A percentile compares a stretch with the other conserved stretches of the same genome.
Evolutionary conservation across 2,329 filamentous ascomycete genomes (phyloP).

Genomic region (Pseudogymnoascus sp.): DNA sequence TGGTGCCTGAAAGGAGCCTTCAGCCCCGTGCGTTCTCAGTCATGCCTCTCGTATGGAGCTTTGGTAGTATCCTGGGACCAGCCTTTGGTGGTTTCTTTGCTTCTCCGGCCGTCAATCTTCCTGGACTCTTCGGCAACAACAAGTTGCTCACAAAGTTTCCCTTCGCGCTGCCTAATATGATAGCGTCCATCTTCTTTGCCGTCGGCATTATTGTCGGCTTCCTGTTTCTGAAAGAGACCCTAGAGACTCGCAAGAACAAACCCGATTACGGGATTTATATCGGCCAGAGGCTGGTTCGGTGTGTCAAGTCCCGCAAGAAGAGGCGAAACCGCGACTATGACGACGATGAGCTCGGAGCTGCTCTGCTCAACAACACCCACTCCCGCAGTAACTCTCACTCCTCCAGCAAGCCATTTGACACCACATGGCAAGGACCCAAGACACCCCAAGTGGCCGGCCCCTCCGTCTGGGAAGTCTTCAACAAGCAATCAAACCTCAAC

Average conservation of each 20-base stretch:
- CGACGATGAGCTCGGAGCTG: constrained; percentile 51
- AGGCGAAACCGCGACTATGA: constrained; percentile 32
- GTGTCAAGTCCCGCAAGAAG: constrained; percentile 16
- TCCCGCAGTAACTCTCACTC: constrained; percentile 23
- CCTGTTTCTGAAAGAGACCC: constrained; percentile 80
- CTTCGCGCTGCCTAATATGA: constrained; percentile 77
- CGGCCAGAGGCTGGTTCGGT: constrained; percentile 57
- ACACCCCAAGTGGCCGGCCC: constrained; percentile 21
- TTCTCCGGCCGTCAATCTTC: constrained; percentile 69
- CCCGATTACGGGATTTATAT: constrained; percentile 71
- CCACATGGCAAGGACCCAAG: constrained; percentile 17
- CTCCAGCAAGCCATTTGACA: constrained; percentile 17
- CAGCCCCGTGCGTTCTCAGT: constrained; percentile 86
- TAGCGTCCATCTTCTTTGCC: constrained; percentile 69
- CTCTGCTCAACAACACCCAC: constrained; percentile 40
- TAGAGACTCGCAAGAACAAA: constrained; percentile 61
- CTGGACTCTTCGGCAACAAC: constrained; percentile 59
- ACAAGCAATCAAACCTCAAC: constrained; percentile 66
- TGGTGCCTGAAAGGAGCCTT: constrained; percentile 79
- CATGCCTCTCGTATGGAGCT: constrained; percentile 86
- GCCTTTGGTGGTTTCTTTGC: constrained; percentile 82
- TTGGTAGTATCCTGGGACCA: constrained; percentile 83
- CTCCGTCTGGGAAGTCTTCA: constrained; percentile 60
- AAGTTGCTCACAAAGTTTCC: constrained; percentile 69
- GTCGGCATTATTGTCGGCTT: constrained; percentile 66